These are phyloP conservation scores for Canavalia gladiata DNA, from an alignment of 306 rosid species.

Conservation along the genomic window DNA sequence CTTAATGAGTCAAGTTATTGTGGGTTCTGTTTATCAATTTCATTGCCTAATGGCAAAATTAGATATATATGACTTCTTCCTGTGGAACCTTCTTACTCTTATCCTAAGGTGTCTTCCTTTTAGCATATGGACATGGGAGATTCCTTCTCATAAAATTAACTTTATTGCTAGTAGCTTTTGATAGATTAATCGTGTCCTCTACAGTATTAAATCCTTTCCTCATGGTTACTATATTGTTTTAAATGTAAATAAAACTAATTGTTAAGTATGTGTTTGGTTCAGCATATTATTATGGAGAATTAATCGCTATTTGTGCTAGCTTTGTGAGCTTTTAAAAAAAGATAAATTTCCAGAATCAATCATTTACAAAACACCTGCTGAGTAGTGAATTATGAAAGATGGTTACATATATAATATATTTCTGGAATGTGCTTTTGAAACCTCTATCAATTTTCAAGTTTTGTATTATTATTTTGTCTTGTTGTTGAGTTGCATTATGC, in stretches of 20 bases:
- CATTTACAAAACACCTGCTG: background rate
- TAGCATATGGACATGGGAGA: constrained; percentile 28
- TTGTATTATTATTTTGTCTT: constrained; percentile 9
- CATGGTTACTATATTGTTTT: background rate
- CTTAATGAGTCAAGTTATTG: background rate
- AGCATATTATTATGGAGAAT: background rate
- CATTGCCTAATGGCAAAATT: constrained; percentile 1
- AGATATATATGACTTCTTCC: constrained; percentile 10
- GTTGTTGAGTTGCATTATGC: constrained; percentile 30
- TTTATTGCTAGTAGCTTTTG: constrained; percentile 9
- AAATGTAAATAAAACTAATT: constrained; percentile 5
- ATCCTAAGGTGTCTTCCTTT: constrained; percentile 28
- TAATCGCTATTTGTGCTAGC: background rate
- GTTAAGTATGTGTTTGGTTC: background rate
- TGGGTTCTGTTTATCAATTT: background rate
- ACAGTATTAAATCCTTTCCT: background rate
- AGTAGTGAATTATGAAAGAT: constrained; percentile 14
- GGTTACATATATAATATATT: background rate
- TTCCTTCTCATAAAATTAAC: constrained; percentile 20
- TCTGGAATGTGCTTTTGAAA: constrained; percentile 14
- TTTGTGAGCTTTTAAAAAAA: background rate
- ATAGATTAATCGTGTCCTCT: constrained; percentile 6
- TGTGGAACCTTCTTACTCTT: constrained; percentile 9
- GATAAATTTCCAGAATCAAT: background rate
- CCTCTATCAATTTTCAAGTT: constrained; percentile 7